Base-by-base conservation (phyloP, 2,329 filamentous ascomycete genomes). In the Aureobasidium sp. region DNA sequence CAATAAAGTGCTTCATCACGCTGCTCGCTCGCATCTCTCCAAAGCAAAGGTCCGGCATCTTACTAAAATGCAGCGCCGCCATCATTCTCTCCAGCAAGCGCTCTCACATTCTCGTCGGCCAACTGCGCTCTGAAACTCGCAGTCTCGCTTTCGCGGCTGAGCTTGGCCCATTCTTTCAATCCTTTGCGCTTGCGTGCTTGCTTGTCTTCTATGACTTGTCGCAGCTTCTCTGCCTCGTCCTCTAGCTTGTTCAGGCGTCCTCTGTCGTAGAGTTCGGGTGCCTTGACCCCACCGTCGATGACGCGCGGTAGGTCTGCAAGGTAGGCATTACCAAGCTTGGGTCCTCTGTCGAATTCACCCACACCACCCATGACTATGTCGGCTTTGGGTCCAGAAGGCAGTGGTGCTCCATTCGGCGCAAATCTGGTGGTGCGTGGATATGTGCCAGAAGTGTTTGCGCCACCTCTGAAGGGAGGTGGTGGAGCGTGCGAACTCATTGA, bases 391-490 rank as follows among this genome's bases (percentile, higher is more conserved):
- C 51, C 61, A 31, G 61, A 49, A 31, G 63, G 63, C 25, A 62
- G 17, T 3, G 58, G 45, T 7, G 49, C 63, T 40, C 67, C 67
- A 50, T 67, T 69, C 1, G 66, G 63, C 8, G 54, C 65, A 60
- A 78, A 79, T 42, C 77, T 75, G 67, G 77, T 76, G 1, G 74
- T 74, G 27, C 77, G 76, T 10, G 76, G 75, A 57, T 78, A 78
- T 0, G 76, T 78, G 1, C 74, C 74, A 71, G 2, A 75, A 74
- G 70, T 73, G 62, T 74, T 77, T 65, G 68, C 73, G 6, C 71
- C 73, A 27, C 74, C 75, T 38, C 76, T 73, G 66, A 74, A 76
- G 13, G 72, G 68, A 17, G 71, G 70, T 23, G 70, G 66, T 19
- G 55, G 55, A 23, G 31, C 31, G 11, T 58, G 43, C 9, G 58